Conservation (phyloP, 441 rosid genomes). For the Pelargonium myrrhifolium region DNA sequence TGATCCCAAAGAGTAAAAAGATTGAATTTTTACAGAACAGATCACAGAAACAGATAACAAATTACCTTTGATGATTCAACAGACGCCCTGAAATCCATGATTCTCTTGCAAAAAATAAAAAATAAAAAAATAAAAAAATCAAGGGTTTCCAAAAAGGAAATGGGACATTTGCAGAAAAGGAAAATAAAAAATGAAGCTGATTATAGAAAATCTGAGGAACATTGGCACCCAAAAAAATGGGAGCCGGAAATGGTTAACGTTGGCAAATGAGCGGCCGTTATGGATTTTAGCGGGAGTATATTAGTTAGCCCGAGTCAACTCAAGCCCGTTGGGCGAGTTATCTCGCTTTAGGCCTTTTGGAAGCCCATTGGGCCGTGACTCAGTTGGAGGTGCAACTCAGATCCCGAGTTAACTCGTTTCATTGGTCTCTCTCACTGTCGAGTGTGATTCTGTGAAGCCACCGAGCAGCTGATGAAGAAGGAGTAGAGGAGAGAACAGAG, state of each 20-base stretch:
- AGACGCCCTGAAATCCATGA: not conserved
- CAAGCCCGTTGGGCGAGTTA: too few species aligned
- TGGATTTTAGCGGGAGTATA: conserved; percentile 8
- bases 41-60: not conserved
- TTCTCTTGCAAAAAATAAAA: not conserved
- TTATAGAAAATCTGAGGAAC: not conserved
- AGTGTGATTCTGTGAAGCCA: not conserved
- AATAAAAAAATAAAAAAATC: not conserved
- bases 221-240: not conserved
- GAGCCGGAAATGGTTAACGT: not conserved
- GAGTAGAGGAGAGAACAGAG: conserved; percentile 10
- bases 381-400: not conserved
- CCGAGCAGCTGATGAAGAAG: not conserved
- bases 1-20: not conserved
- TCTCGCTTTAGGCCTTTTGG: not conserved
- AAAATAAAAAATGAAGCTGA: not conserved
- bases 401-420: conserved; percentile 5
- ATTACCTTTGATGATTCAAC: conserved; percentile 1
- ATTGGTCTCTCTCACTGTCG: not conserved
- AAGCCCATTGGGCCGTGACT: not conserved
- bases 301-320: not conserved
- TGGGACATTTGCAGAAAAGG: too few species aligned
- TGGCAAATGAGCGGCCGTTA: conserved; percentile 4
- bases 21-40: not conserved
- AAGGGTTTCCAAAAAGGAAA: not conserved